Conservation (phyloP, 2,329 filamentous ascomycete species). For the Colletotrichum sidae region DNA sequence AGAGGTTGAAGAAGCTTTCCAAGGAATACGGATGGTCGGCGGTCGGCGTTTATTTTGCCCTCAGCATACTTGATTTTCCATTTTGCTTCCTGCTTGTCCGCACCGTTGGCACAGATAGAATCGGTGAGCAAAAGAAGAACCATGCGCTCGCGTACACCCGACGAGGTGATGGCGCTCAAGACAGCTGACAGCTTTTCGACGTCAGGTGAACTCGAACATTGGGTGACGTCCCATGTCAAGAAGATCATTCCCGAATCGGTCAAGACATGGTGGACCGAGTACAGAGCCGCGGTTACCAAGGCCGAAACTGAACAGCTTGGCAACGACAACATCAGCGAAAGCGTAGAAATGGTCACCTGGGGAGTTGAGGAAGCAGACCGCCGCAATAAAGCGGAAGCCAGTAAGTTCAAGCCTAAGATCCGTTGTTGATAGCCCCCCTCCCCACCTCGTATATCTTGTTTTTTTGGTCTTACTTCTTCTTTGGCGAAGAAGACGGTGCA, state of each 20-base stretch:
- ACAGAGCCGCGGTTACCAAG: conserved; percentile 59
- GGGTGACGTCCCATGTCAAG: conserved; percentile 70
- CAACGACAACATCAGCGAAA: conserved; percentile 56
- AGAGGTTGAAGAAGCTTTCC: conserved; percentile 83
- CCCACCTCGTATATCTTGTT: conserved; percentile 1
- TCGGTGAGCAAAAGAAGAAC: conserved; percentile 66
- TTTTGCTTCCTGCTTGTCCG: conserved; percentile 93
- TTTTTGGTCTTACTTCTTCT: conserved; percentile 2
- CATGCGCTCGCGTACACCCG: too few species aligned
- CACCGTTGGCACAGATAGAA: conserved; percentile 84
- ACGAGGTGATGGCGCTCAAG: not conserved
- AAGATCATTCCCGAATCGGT: conserved; percentile 70
- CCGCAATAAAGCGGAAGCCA: conserved; percentile 74
- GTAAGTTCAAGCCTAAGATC: conserved; percentile 64
- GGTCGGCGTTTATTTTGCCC: conserved; percentile 86
- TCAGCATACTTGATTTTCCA: conserved; percentile 91
- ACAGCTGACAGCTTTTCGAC: conserved; percentile 11
- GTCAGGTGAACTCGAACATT: conserved; percentile 74
- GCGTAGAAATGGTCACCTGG: conserved; percentile 65
- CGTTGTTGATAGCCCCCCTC: not conserved
- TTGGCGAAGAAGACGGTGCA: conserved; percentile 6
- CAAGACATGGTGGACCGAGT: conserved; percentile 64
- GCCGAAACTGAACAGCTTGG: conserved; percentile 57
- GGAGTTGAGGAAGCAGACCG: conserved; percentile 73
- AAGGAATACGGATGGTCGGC: conserved; percentile 96